These are phyloP conservation scores for Pochonia chlamydosporia DNA, from an alignment of 2,329 filamentous ascomycete genomes.

Conservation along the genomic window DNA sequence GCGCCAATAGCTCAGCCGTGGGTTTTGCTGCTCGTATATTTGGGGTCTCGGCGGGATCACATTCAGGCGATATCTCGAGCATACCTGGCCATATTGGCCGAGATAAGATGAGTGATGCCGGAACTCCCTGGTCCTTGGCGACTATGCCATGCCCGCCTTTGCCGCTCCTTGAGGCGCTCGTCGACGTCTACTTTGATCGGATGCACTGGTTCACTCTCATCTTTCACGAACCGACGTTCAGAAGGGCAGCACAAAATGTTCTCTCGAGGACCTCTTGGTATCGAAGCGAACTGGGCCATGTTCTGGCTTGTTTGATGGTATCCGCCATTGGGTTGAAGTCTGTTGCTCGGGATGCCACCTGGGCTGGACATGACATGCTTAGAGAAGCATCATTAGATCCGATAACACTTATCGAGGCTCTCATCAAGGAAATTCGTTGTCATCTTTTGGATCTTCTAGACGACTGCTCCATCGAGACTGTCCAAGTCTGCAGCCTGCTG, in stretches of 20 bases:
- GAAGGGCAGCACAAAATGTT: not conserved
- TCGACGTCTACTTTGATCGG: constrained; percentile 15
- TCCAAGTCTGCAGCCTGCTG: constrained; percentile 5
- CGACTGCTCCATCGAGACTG: constrained; percentile 7
- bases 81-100: constrained; percentile 4
- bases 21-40: constrained; percentile 4
- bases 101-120: not conserved
- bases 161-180: not conserved
- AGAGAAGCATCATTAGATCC: not conserved
- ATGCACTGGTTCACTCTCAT: constrained; percentile 16
- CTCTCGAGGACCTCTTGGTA: constrained; percentile 9
- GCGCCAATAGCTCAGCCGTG: constrained; percentile 5
- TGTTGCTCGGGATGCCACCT: constrained; percentile 12
- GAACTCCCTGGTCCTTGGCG: constrained; percentile 2
- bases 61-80: constrained; percentile 2
- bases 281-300: constrained; percentile 9
- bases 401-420: not conserved
- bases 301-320: constrained; percentile 10
- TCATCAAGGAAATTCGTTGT: constrained; percentile 2
- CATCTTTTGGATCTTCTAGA: constrained; percentile 6
- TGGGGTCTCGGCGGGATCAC: constrained; percentile 2
- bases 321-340: constrained; percentile 12
- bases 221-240: constrained; percentile 15
- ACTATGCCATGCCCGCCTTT: constrained; percentile 3
- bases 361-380: constrained; percentile 11